phyloP scores from a whole-genome alignment of 352 stramenopile species.

The Phytopythium chamaehyphon region DNA sequence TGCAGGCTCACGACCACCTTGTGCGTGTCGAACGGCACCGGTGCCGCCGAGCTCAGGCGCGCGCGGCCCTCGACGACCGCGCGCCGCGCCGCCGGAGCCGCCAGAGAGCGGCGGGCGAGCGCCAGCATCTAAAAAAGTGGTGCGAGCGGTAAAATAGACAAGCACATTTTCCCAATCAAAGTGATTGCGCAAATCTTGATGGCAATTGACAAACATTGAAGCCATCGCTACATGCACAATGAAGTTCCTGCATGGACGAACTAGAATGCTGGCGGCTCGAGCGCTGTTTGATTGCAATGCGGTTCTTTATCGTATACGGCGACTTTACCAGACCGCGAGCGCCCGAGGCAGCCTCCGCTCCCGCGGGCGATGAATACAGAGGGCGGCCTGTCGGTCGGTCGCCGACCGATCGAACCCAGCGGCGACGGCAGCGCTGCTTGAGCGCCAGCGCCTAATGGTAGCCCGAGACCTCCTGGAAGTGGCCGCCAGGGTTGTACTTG shows the following conservation, averaged over 20 bases:
- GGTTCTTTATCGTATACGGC: no score
- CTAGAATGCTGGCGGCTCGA: no score
- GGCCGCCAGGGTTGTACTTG: constrained; percentile 92
- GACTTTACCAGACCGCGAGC: no score
- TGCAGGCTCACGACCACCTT: constrained; percentile 75
- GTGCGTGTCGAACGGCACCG: constrained; percentile 44
- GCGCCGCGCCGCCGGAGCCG: neutral
- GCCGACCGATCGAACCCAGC: no score
- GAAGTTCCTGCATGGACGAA: no score
- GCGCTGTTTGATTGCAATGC: no score
- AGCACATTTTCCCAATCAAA: constrained; percentile 1
- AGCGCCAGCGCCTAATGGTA: constrained; percentile 60
- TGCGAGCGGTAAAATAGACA: neutral
- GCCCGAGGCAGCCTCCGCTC: no score
- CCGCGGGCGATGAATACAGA: no score
- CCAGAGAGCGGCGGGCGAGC: neutral
- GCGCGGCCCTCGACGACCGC: neutral
- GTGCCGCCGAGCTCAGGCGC: constrained; percentile 5
- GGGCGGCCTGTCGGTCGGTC: no score
- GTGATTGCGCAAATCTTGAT: constrained; percentile 6
- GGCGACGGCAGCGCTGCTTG: no score
- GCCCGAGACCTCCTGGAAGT: constrained; percentile 91
- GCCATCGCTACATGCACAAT: no score
- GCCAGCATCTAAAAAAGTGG: constrained; percentile 1
- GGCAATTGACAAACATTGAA: no score